Evolutionary conservation across 306 rosid genomes (phyloP), one percentile per base, ranked within the genome.

Genomic region (Clitoria ternatea): DNA sequence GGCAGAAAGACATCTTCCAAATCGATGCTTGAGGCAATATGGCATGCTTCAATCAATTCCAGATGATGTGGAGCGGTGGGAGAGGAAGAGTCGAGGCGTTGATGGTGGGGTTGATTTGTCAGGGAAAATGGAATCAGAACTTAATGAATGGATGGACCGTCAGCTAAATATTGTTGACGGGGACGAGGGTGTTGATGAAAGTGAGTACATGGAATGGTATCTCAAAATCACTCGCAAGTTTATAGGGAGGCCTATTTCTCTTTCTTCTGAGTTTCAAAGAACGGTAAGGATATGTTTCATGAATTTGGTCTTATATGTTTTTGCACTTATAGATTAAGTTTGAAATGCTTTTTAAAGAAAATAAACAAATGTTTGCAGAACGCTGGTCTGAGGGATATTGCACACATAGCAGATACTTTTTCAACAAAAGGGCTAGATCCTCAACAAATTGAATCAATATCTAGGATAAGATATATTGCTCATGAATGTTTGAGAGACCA

Each of bases 41-140:
- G 96, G 97, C 73, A 82, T 84, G 88, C 84, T 71, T 81, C 99
- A 95, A 77, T 78, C 96, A 18, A 87, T 95, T 78, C 97, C 99
- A 1, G 96, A 87, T 71, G 89, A 91, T 69, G 97, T 95, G 70
- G 86, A 79, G 56, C 92, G 86, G n/a, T 95, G 99, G 99, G 99
- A 95, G 82, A 89, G 99, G 85, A 95, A 95, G 74, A 91, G 97
- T 63, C 90, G 99, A 26, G 99, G 99, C 37, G 99, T 95, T 77
- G 99, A 95, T 54, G 97, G 97, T 14, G 99, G 99, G 61, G 96
- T 95, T 83, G 97, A 95, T 79, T 88, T 95, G 83, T 89, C 99
- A 0, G 89, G 88, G 35, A 95, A 95, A 84, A 91, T 95, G 99
- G 97, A 91, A 77, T 72, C 86, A 4, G 99, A 95, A 78, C 88